Base-by-base conservation (phyloP, 2,329 filamentous ascomycete genomes). In the Colletotrichum lupini region DNA sequence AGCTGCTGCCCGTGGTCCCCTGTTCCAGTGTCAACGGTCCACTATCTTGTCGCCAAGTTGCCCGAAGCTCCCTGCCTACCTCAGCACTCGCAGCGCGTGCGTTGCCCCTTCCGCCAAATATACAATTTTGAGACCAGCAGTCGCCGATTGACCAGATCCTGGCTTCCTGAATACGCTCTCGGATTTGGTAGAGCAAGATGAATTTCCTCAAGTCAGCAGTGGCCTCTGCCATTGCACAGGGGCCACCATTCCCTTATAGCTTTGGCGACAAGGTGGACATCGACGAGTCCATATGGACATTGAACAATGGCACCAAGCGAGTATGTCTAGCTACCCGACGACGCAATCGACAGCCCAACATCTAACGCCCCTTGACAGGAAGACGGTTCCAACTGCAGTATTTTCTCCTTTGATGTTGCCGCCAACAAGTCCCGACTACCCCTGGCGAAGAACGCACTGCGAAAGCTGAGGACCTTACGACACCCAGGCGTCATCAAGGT, bases 131-230 rank as follows among this genome's bases (percentile, higher is more conserved):
- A 53, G 55, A 60, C 66, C 59, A 28, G n/a, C 59, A 30, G 14
- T 59, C 62, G 42, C 69, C 59, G 42, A 53, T 32, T 22, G 60
- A 59, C 35, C 4, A 28, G 52, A n/a, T 35, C 24, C 53, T 64
- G 30, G 46, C 46, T 65, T 42, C 35, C 42, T 37, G 22, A 30
- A 32, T 9, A 7, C 19, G 46, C 32, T 14, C 5, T 16, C 42
- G 68, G 46, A 26, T 14, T 19, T 28, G 14, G 46, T 16, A 14
- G 16, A 35, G 16, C 42, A 37, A 77, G 77, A 99, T 99, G 97
- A 95, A 99, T 83, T 98, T 98, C 80, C 90, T 99, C 81, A 98
- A 98, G 85, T 98, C 95, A 74, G 97, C 97, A 65, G 95, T 98
- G 81, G 96, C 95, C 58, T 98, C 97, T 74, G 96, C 95, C 77